These are phyloP conservation scores for Sarcodon aspratus DNA, from an alignment of 768 basidiomycete genomes.

Conservation along the genomic window DNA sequence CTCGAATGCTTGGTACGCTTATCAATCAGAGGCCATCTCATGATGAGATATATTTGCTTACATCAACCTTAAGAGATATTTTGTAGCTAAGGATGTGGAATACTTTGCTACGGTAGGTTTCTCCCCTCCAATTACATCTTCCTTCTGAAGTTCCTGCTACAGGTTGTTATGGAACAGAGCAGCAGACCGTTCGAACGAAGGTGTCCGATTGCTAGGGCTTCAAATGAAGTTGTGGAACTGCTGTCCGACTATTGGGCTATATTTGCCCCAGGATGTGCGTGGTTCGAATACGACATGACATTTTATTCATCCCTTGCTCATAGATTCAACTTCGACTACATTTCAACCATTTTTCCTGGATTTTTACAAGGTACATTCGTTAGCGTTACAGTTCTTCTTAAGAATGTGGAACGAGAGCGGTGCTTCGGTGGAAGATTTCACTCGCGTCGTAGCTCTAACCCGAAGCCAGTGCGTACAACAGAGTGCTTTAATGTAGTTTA, in stretches of 20 bases:
- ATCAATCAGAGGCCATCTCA: neutral
- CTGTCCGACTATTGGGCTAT: constrained; percentile 81
- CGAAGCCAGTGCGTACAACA: constrained; percentile 65
- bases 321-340: constrained; percentile 70
- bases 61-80: constrained; percentile 37
- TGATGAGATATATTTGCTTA: neutral
- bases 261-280: constrained; percentile 75
- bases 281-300: neutral
- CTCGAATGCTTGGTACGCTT: constrained; percentile 64
- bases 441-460: constrained; percentile 65
- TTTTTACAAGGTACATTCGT: constrained; percentile 66
- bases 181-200: constrained; percentile 62
- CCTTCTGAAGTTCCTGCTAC: neutral
- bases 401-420: constrained; percentile 89
- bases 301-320: neutral
- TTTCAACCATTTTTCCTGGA: constrained; percentile 87
- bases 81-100: constrained; percentile 60
- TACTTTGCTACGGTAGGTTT: constrained; percentile 55
- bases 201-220: constrained; percentile 76
- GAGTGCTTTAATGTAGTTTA: neutral
- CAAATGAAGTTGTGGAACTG: constrained; percentile 77
- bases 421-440: constrained; percentile 65
- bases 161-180: constrained; percentile 75
- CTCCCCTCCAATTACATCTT: neutral
- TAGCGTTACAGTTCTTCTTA: constrained; percentile 82